phyloP scores from a whole-genome alignment of 2,329 filamentous ascomycete genomes.

The Exophiala viscosa region DNA sequence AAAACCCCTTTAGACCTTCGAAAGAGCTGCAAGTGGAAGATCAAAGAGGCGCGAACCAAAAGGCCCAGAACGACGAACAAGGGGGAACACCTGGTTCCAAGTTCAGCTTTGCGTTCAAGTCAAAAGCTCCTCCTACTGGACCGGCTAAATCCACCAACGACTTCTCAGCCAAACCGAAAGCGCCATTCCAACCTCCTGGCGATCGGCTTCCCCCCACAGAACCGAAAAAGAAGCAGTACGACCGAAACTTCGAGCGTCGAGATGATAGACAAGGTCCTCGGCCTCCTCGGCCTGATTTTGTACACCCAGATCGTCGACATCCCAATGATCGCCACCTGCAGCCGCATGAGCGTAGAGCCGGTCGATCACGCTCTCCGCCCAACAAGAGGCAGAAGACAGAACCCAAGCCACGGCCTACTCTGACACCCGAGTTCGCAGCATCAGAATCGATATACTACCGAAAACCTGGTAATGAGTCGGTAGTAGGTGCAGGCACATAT shows the following conservation, averaged over 20 bases:
- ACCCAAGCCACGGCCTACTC: conserved; percentile 65
- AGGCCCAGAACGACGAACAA: conserved; percentile 51
- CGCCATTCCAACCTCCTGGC: conserved; percentile 38
- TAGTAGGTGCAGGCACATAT: conserved; percentile 92
- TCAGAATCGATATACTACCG: conserved; percentile 91
- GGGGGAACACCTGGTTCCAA: conserved; percentile 58
- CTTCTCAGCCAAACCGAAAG: conserved; percentile 42
- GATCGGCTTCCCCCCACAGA: conserved; percentile 35
- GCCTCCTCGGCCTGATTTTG: conserved; percentile 33
- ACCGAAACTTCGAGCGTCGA: conserved; percentile 36
- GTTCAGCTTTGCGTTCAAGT: conserved; percentile 92
- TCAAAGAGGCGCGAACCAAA: conserved; percentile 51
- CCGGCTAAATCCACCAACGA: conserved; percentile 51
- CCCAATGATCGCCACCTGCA: conserved; percentile 33
- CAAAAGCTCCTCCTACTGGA: conserved; percentile 60
- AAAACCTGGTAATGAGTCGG: conserved; percentile 95
- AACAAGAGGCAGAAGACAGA: conserved; percentile 65
- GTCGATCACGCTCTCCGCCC: conserved; percentile 51
- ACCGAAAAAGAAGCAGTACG: conserved; percentile 36
- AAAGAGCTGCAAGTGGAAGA: conserved; percentile 66
- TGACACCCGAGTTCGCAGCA: conserved; percentile 67
- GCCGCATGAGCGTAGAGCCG: conserved; percentile 45
- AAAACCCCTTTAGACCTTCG: conserved; percentile 60
- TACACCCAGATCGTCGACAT: conserved; percentile 36
- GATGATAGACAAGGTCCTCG: conserved; percentile 38